Evolutionary conservation across 768 basidiomycete species (phyloP).

Genomic region (Auricularia sp.): DNA sequence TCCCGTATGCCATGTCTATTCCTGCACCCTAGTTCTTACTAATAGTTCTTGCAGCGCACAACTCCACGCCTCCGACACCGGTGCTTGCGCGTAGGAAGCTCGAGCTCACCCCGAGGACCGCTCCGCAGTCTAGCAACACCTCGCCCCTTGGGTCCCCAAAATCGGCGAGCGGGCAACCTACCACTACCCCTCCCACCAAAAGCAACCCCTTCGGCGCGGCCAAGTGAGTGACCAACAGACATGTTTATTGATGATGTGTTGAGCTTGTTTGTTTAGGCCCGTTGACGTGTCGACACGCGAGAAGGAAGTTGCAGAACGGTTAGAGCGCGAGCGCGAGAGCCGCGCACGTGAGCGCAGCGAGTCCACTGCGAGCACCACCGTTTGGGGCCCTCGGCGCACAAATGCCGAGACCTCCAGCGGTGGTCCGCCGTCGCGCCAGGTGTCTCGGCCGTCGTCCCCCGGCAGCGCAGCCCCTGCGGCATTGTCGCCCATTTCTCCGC

Average conservation of each 20-base stretch:
- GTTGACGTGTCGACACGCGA: conserved; percentile 76
- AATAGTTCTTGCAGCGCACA: conserved; percentile 35
- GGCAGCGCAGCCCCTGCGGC: conserved; percentile 20
- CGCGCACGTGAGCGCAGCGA: conserved; percentile 1
- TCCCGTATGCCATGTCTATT: conserved; percentile 44
- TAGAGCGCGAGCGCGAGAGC: conserved; percentile 52
- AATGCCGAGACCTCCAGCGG: neutral
- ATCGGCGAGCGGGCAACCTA: conserved; percentile 38
- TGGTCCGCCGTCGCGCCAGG: conserved; percentile 38
- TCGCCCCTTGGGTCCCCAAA: conserved; percentile 76
- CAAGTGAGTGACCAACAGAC: conserved; percentile 33
- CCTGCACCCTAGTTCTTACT: neutral
- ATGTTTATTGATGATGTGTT: neutral
- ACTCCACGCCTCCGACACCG: conserved; percentile 73
- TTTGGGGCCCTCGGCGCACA: neutral
- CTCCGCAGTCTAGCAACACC: conserved; percentile 46
- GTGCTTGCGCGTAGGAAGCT: conserved; percentile 71
- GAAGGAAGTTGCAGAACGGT: conserved; percentile 57
- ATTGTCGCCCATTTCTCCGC: conserved; percentile 15
- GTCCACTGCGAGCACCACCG: neutral
- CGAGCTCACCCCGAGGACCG: conserved; percentile 74
- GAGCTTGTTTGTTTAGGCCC: conserved; percentile 37
- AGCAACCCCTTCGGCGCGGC: conserved; percentile 83
- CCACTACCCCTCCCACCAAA: conserved; percentile 32
- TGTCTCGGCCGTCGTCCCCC: conserved; percentile 29